Percentiles rank a stretch among this genome's conserved stretches.
Conservation (phyloP, 768 basidiomycete species). For the Hygrophoropsis aurantiaca region DNA sequence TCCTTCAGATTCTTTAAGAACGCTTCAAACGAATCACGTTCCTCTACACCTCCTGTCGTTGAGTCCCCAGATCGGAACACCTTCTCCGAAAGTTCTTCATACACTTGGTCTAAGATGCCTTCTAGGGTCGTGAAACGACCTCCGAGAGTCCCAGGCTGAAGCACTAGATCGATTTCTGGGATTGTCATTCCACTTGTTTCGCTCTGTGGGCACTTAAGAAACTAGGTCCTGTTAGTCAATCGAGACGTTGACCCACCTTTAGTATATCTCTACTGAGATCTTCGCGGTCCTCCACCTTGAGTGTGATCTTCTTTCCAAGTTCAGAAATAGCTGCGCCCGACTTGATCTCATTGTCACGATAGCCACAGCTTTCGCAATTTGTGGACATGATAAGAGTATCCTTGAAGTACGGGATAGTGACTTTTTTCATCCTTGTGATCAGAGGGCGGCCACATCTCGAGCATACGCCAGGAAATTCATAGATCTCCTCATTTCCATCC, state of each 20-base stretch:
- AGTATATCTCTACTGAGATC: constrained; percentile 92
- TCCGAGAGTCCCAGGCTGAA: constrained; percentile 92
- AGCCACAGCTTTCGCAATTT: constrained; percentile 93
- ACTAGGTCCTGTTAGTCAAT: not conserved
- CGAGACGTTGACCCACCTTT: constrained; percentile 57
- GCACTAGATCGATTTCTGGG: constrained; percentile 91
- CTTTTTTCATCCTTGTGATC: constrained; percentile 93
- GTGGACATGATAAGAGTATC: constrained; percentile 98
- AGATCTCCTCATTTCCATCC: constrained; percentile 75
- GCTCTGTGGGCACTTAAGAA: constrained; percentile 51
- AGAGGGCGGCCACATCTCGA: constrained; percentile 83
- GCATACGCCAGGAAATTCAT: constrained; percentile 83
- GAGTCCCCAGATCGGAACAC: constrained; percentile 78
- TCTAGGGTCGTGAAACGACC: constrained; percentile 98
- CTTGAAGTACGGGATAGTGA: constrained; percentile 98
- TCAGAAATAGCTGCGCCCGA: constrained; percentile 87
- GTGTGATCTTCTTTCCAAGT: constrained; percentile 80
- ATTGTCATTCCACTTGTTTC: constrained; percentile 89
- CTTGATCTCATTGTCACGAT: constrained; percentile 97
- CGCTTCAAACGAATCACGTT: constrained; percentile 60
- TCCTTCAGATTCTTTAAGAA: constrained; percentile 80
- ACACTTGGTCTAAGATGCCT: constrained; percentile 90
- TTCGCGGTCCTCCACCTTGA: constrained; percentile 90
- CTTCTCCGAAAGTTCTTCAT: constrained; percentile 92
- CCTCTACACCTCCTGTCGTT: constrained; percentile 33